Base-by-base conservation (phyloP, 2,329 filamentous ascomycete genomes). In the Ophiostoma ips region DNA sequence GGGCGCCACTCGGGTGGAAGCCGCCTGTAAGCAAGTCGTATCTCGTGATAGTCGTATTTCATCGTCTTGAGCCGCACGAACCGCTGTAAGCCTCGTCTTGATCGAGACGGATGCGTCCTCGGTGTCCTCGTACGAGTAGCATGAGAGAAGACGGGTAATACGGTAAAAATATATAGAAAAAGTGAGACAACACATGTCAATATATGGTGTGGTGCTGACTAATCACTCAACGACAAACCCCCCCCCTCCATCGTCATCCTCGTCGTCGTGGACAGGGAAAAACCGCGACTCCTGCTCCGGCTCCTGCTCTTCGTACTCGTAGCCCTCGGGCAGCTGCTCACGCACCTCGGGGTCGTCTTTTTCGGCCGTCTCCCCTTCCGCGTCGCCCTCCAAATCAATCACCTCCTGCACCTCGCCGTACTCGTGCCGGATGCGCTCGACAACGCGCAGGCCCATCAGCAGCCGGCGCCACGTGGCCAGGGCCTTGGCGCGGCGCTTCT, bases 401-500 rank as follows among this genome's bases (percentile, higher is more conserved):
- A 24, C 44, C 10, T 74, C 71, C 40, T 70, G 68, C 4, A 76
- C 68, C 35, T 80, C 73, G 1, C 84, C 85, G 62, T 94, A 94
- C 53, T 94, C 85, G 50, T 80, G 74, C 37, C 73, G 73, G 37
- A 94, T 82, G 46, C 87, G 75, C 62, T 92, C 76, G 18, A 87
- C 73, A 51, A 96, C 92, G 3, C 87, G 75, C 65, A 95, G 62
- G 0, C 89, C 89, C 71, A 89, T 85, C 13, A 94, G 65, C 58
- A 95, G 87, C 64, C 85, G 94, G 51, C 85, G 77, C 92, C 92
- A 98, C 56, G 80, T 77, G 1, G 75, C 76, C 43, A 96, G 62
- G 1, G 84, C 81, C 12, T 76, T 72, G 55, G 84, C 88, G 48
- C 83, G 78, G 8, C 84, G 75, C 66, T 95, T 95, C 53, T 84